phyloP scores from a whole-genome alignment of 768 basidiomycete genomes.

The Omphalotus guepiniiformis region DNA sequence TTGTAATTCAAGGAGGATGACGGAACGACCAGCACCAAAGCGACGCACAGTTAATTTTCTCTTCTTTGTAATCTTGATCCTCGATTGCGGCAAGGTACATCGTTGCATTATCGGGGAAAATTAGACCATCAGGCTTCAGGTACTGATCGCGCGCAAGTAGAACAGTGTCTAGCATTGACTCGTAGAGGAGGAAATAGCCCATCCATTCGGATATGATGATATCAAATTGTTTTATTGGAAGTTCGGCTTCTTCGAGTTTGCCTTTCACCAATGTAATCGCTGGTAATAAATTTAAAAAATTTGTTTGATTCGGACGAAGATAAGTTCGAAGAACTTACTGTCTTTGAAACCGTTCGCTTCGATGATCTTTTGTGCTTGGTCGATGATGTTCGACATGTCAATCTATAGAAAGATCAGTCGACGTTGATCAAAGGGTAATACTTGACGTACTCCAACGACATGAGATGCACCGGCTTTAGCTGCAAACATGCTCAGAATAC shows the following conservation, averaged over 20 bases:
- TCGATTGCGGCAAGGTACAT: slow-evolving; percentile 96
- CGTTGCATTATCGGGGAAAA: slow-evolving; percentile 94
- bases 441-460: slow-evolving; percentile 77
- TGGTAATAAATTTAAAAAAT: slow-evolving; percentile 25
- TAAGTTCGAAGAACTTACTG: slow-evolving; percentile 69
- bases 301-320: slow-evolving; percentile 6
- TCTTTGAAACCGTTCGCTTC: slow-evolving; percentile 95
- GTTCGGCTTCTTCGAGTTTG: slow-evolving; percentile 89
- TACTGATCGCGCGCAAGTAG: slow-evolving; percentile 96
- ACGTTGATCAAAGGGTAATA: slow-evolving; percentile 11
- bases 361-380: slow-evolving; percentile 96
- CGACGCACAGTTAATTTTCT: slow-evolving; percentile 97
- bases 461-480: slow-evolving; percentile 93
- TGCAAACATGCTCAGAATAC: slow-evolving; percentile 97
- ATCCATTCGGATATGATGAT: slow-evolving; percentile 99
- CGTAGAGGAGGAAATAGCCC: slow-evolving; percentile 99
- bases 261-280: slow-evolving; percentile 96
- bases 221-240: slow-evolving; percentile 90
- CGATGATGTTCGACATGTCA: slow-evolving; percentile 99
- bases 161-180: slow-evolving; percentile 99
- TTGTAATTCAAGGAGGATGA: neutral
- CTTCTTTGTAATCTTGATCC: slow-evolving; percentile 99
- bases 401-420: slow-evolving; percentile 68
- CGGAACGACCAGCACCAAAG: neutral
- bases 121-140: slow-evolving; percentile 83